A percentile compares a stretch with the other conserved stretches of the same genome.
These are phyloP conservation scores for Planoprotostelium fungivorum DNA, from an alignment of 78 protist genomes.

Conservation along the genomic window DNA sequence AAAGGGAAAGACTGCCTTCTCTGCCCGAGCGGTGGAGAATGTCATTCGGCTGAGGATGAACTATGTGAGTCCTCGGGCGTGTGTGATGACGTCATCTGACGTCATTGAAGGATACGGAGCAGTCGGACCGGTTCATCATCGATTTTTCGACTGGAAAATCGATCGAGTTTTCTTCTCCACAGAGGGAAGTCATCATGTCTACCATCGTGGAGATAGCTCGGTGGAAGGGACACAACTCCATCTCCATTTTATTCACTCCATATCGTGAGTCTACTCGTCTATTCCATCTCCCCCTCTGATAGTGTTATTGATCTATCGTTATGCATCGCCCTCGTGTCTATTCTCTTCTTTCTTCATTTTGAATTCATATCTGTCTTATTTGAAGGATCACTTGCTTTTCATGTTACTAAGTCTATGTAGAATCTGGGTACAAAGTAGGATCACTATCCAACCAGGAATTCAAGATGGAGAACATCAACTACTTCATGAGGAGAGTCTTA, in stretches of 20 bases:
- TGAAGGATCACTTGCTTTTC: too few species aligned
- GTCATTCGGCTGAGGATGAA: background rate
- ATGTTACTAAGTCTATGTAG: background rate
- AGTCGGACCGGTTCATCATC: background rate
- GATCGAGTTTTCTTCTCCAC: background rate
- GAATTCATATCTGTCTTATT: too few species aligned
- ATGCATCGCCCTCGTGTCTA: too few species aligned
- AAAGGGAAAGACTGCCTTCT: background rate
- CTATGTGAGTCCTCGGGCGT: too few species aligned
- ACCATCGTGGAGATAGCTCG: background rate
- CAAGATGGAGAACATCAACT: background rate
- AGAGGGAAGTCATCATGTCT: background rate
- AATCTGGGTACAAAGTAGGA: background rate
- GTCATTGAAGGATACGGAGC: background rate
- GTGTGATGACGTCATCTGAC: background rate
- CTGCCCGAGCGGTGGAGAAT: background rate
- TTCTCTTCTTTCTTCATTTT: too few species aligned
- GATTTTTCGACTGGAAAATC: background rate
- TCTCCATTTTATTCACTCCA: background rate
- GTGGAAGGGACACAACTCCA: background rate
- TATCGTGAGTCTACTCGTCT: background rate
- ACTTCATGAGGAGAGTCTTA: background rate
- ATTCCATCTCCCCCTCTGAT: too few species aligned
- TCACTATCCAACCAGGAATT: background rate
- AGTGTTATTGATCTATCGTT: too few species aligned